phyloP scores from a whole-genome alignment of 257 asterid species.

The Nicotiana obtusifolia region DNA sequence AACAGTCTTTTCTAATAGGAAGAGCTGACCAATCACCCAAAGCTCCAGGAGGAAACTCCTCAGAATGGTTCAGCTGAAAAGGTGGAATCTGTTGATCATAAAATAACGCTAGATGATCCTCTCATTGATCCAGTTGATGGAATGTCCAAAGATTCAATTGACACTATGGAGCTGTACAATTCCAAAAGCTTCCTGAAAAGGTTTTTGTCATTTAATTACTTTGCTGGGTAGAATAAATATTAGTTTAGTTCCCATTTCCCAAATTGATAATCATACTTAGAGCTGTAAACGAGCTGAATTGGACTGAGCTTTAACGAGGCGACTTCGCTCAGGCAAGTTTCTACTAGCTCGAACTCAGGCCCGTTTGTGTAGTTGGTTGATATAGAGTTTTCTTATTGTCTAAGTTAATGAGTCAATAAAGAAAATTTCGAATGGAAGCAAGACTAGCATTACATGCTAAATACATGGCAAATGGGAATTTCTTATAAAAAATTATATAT shows the following conservation, averaged over 20 bases:
- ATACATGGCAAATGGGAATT: neutral
- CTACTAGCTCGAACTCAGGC: neutral
- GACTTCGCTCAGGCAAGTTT: neutral
- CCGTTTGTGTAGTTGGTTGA: neutral
- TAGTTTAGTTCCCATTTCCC: slow-evolving; percentile 3
- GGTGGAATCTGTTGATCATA: slow-evolving; percentile 23
- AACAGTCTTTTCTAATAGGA: slow-evolving; percentile 37
- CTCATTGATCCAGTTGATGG: slow-evolving; percentile 33
- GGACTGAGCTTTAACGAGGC: neutral
- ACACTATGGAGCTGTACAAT: slow-evolving; percentile 34
- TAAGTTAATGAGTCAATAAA: neutral
- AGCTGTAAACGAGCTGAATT: neutral
- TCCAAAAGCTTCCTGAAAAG: slow-evolving; percentile 65
- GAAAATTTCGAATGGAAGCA: neutral
- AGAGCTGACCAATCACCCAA: slow-evolving; percentile 31
- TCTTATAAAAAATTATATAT: neutral
- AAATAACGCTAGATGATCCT: slow-evolving; percentile 23
- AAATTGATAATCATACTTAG: neutral
- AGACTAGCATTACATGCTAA: neutral
- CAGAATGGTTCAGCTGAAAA: slow-evolving; percentile 15
- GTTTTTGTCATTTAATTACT: slow-evolving; percentile 28
- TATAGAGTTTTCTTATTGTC: neutral
- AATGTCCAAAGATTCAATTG: slow-evolving; percentile 39
- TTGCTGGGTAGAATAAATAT: slow-evolving; percentile 11
- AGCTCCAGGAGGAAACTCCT: slow-evolving; percentile 30